Evolutionary conservation across 129 eudicot genomes (phyloP).

Genomic region (Flaveria robusta): DNA sequence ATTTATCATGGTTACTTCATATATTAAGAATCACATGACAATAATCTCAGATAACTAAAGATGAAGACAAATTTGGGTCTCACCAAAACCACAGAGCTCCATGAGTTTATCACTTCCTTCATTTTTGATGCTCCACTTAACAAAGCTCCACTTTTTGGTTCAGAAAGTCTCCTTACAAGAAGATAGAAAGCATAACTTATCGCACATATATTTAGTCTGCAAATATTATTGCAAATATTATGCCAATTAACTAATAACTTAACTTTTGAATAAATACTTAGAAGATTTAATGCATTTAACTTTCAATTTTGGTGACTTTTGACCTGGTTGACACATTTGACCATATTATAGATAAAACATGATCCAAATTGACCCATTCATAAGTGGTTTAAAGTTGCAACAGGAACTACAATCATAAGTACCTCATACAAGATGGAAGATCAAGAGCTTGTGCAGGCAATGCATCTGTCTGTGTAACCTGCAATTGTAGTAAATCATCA

Average conservation of each 20-base stretch:
- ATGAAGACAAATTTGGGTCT: conserved; percentile 27
- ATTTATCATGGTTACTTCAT: conserved; percentile 1
- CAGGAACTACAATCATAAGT: conserved; percentile 13
- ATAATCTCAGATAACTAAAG: conserved; percentile 15
- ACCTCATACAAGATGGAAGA: conserved; percentile 68
- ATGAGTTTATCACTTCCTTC: conserved; percentile 50
- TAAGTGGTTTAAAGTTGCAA: background rate
- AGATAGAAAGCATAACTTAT: conserved; percentile 27
- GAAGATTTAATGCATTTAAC: background rate
- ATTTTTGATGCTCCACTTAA: conserved; percentile 53
- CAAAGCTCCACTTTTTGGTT: conserved; percentile 37
- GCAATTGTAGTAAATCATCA: conserved; percentile 19
- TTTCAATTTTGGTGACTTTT: background rate
- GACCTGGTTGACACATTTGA: background rate
- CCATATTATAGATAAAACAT: background rate
- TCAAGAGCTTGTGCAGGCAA: conserved; percentile 53
- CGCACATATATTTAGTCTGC: background rate
- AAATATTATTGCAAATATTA: background rate
- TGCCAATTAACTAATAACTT: background rate
- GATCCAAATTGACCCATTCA: background rate
- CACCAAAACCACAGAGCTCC: conserved; percentile 74
- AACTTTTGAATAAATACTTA: background rate
- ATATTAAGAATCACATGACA: conserved; percentile 4
- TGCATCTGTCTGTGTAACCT: conserved; percentile 41
- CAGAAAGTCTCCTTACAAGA: conserved; percentile 46